Percentiles rank a stretch among this genome's conserved stretches.
phyloP scores from a whole-genome alignment of 306 rosid species.

The Malus asiatica region DNA sequence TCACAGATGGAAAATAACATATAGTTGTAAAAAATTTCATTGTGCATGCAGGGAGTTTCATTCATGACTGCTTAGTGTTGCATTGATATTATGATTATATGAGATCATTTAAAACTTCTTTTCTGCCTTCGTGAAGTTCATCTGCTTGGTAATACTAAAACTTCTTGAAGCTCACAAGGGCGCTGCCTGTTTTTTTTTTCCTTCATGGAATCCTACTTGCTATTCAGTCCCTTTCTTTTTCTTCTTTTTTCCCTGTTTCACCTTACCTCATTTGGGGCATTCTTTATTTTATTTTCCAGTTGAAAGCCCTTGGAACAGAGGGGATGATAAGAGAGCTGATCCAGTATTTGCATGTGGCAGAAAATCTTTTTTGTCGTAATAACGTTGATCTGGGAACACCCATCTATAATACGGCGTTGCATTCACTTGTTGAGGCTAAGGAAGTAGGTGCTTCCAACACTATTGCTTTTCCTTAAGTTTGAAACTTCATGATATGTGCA shows the following conservation, averaged over 20 bases:
- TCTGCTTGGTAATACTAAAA: not conserved
- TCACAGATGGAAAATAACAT: not conserved
- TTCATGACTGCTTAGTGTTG: not conserved
- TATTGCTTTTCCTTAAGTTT: conserved; percentile 24
- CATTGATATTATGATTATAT: not conserved
- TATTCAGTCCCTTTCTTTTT: not conserved
- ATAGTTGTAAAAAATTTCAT: not conserved
- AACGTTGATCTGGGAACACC: conserved; percentile 38
- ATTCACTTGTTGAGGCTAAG: conserved; percentile 55
- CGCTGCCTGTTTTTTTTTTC: not conserved
- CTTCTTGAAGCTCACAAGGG: not conserved
- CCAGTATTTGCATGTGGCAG: conserved; percentile 62
- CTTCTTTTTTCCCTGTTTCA: not conserved
- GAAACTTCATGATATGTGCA: conserved; percentile 14
- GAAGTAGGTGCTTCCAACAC: conserved; percentile 41
- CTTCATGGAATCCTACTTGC: not conserved
- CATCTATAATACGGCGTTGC: conserved; percentile 53
- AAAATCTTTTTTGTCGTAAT: conserved; percentile 47
- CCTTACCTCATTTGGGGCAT: conserved; percentile 7
- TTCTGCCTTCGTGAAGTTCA: not conserved
- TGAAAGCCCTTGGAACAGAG: conserved; percentile 78
- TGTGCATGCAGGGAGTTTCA: not conserved
- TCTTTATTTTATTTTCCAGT: conserved; percentile 28
- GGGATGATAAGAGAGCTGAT: conserved; percentile 62
- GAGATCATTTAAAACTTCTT: not conserved